Base-by-base conservation (phyloP, 352 stramenopile species). In the Lagenidium giganteum region DNA sequence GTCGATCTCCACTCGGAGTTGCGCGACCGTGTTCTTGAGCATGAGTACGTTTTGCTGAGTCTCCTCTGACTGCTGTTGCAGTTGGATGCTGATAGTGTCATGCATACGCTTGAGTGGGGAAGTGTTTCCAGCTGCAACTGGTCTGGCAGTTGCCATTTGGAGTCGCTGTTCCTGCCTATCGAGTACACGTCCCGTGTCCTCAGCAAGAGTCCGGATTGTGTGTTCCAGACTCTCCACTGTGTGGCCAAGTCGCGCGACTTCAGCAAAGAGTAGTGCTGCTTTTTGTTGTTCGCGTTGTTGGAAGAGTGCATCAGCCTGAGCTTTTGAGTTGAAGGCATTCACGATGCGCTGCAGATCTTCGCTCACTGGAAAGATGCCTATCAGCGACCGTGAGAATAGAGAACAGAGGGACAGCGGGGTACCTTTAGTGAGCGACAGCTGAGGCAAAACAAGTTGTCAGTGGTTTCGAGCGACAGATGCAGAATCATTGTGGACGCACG, bases 271-370 rank as follows among this genome's bases (percentile, higher is more conserved):
- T 14, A 87, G 52, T 7, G 74, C 71, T 8, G 63, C 57, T 22
- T 90, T 90, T 33, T 87, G 70, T 20, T 87, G 72, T 37, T 87
- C 72, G 6, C 64, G 71, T 42, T 86, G 72, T 38, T 85, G 62
- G 31, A 54, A 62, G 8, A 51, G 45, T 20, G 44, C 47, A 33
- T 90, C 78, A 18, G 64, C 47, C 34, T 90, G 74, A 8, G 71
- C 26, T 45, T 90, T 87, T 41, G 25, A 47, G 31, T 75, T 78
- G 46, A 90, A 78, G 5, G 70, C 49, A 20, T 68, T 42, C 4
- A 61, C 54, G 18, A 83, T 53, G 14, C 58, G 70, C 51, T 83
- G 70, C 23, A 83, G 51, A 29, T 87, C 73, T n/a, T 83, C 70
- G 28, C 47, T 59, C 16, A 75, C 59, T 68, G 33, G 11, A n/a